Percentiles rank a stretch among this genome's conserved stretches.
Evolutionary conservation across 2,329 filamentous ascomycete genomes (phyloP).

Genomic region (Phaeoacremonium minimum): DNA sequence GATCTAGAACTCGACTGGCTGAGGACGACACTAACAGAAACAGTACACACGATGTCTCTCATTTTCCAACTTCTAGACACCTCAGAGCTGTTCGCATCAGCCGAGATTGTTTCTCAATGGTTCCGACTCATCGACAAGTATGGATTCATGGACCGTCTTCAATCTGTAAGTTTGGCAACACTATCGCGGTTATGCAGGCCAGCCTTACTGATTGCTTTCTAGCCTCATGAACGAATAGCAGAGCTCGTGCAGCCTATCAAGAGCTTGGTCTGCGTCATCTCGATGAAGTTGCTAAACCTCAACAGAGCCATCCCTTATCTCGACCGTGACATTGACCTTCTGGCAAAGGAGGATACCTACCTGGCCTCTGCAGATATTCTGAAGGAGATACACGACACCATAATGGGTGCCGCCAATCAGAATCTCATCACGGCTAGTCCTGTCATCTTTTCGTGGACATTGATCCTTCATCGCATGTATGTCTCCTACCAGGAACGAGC

Average conservation of each 20-base stretch:
- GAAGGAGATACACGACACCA: constrained; percentile 67
- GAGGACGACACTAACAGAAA: constrained; percentile 62
- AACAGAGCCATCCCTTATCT: constrained; percentile 52
- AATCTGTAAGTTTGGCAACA: constrained; percentile 52
- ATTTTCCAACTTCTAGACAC: constrained; percentile 67
- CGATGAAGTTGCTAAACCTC: constrained; percentile 67
- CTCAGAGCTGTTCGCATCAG: constrained; percentile 50
- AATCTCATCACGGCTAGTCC: constrained; percentile 64
- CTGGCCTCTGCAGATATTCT: constrained; percentile 66
- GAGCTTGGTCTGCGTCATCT: constrained; percentile 65
- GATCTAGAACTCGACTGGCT: constrained; percentile 56
- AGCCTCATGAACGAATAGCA: constrained; percentile 33
- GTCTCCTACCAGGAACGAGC: constrained; percentile 57
- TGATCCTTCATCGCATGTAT: constrained; percentile 68
- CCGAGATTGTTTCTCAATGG: constrained; percentile 63
- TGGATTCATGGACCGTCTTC: constrained; percentile 64
- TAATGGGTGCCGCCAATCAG: constrained; percentile 54
- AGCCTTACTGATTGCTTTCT: neutral
- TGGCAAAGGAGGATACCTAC: constrained; percentile 50
- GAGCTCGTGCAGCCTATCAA: constrained; percentile 62
- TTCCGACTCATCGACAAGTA: constrained; percentile 67
- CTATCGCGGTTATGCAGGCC: too few relatives aligned
- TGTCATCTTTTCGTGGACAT: constrained; percentile 75
- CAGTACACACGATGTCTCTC: constrained; percentile 68
- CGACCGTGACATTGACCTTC: constrained; percentile 42